phyloP scores from a whole-genome alignment of 257 asterid genomes.

The Solanum sejunctum region DNA sequence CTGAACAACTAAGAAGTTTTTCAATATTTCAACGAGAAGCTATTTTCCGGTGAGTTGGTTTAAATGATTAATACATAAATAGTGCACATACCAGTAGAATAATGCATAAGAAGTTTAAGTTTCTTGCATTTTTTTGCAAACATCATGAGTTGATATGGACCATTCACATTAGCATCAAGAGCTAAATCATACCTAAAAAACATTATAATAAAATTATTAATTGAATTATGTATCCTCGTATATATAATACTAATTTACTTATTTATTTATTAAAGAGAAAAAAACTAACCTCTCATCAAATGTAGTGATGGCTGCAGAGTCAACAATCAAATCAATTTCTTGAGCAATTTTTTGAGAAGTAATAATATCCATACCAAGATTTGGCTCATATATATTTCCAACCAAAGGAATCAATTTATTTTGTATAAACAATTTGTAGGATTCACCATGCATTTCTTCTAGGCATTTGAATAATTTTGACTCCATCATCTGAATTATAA shows the following conservation, averaged over 20 bases:
- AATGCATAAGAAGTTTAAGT: constrained; percentile 17
- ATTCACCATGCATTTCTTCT: constrained; percentile 18
- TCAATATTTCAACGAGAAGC: no score
- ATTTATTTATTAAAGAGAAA: no score
- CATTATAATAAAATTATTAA: neutral
- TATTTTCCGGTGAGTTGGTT: no score
- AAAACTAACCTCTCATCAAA: constrained; percentile 25
- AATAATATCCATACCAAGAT: constrained; percentile 26
- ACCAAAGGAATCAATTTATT: constrained; percentile 25
- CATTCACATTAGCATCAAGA: constrained; percentile 21
- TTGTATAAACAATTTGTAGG: constrained; percentile 9
- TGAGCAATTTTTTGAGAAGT: constrained; percentile 5
- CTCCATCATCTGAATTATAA: neutral
- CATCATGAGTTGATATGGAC: neutral
- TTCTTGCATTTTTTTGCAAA: constrained; percentile 44
- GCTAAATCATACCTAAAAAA: constrained; percentile 24
- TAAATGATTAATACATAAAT: no score
- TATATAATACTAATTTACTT: no score
- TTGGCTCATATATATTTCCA: constrained; percentile 33
- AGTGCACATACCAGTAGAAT: neutral
- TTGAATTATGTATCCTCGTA: neutral
- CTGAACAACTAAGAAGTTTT: no score
- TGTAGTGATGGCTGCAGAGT: constrained; percentile 40
- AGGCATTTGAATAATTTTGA: constrained; percentile 24
- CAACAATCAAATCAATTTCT: constrained; percentile 27